phyloP scores from a whole-genome alignment of 2,329 filamentous ascomycete species.

The Penicillium brevicompactum region DNA sequence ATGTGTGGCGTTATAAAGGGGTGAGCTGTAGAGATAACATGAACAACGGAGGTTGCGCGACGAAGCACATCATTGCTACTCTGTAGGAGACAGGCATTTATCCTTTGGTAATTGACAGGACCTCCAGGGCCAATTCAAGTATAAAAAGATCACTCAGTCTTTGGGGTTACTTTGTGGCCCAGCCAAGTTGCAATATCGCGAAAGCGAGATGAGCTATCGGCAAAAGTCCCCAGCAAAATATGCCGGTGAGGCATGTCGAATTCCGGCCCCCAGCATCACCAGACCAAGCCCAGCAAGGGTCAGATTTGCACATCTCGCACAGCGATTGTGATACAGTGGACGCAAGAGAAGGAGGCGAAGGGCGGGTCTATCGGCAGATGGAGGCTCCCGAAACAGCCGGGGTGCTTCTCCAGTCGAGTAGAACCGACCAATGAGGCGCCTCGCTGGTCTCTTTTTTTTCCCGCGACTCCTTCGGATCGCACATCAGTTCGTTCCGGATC shows the following conservation, averaged over 20 bases:
- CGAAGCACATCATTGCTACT: too few relatives aligned
- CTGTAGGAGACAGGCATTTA: too few relatives aligned
- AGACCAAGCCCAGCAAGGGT: neutral
- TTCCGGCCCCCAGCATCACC: neutral
- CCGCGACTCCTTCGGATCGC: neutral
- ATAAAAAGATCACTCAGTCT: too few relatives aligned
- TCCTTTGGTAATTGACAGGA: too few relatives aligned
- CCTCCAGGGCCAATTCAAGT: too few relatives aligned
- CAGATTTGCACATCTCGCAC: neutral
- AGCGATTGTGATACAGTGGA: neutral
- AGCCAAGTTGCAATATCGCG: too few relatives aligned
- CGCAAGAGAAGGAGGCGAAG: neutral
- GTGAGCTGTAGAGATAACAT: too few relatives aligned
- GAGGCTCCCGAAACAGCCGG: neutral
- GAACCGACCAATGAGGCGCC: neutral
- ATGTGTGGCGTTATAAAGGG: too few relatives aligned
- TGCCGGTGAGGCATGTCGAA: neutral
- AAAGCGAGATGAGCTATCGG: neutral
- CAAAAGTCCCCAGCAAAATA: neutral
- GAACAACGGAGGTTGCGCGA: too few relatives aligned
- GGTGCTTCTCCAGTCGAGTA: neutral
- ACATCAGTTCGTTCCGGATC: neutral
- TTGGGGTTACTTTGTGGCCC: too few relatives aligned
- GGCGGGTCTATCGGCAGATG: neutral
- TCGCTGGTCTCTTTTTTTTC: neutral